Evolutionary conservation across 2,329 filamentous ascomycete genomes (phyloP).

Genomic region (Colletotrichum tamarilloi): DNA sequence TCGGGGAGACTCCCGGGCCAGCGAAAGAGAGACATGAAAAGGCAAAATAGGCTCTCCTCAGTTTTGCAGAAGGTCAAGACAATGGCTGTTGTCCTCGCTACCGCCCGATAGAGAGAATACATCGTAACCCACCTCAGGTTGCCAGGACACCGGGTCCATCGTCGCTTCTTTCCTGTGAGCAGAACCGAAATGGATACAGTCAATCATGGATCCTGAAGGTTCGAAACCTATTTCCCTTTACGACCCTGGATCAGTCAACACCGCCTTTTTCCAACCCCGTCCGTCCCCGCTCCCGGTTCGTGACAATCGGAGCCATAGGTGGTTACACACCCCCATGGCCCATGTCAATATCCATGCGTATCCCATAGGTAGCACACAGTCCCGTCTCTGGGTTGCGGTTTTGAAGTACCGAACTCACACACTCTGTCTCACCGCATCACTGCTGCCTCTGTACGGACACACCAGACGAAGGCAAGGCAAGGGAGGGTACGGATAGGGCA

Average conservation of each 20-base stretch:
- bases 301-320: slow-evolving; percentile 7
- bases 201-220: not conserved
- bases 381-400: not conserved
- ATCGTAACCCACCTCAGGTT: not conserved
- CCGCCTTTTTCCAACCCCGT: slow-evolving; percentile 13
- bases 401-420: not conserved
- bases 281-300: not conserved
- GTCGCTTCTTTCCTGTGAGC: not conserved
- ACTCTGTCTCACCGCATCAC: slow-evolving; percentile 4
- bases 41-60: not conserved
- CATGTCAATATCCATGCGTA: not conserved
- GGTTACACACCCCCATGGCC: not conserved
- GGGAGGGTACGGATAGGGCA: not conserved
- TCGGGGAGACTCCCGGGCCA: slow-evolving; percentile 18
- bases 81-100: not conserved
- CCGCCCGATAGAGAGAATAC: not conserved
- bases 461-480: not conserved
- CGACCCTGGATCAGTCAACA: slow-evolving; percentile 11
- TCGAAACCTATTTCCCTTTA: slow-evolving; percentile 10
- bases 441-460: not conserved
- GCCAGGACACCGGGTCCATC: not conserved
- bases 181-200: too few relatives aligned
- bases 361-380: not conserved
- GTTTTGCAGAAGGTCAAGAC: not conserved
- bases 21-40: not conserved